These are phyloP conservation scores for Nicotiana sylvestris DNA, from an alignment of 257 asterid species.

Conservation along the genomic window DNA sequence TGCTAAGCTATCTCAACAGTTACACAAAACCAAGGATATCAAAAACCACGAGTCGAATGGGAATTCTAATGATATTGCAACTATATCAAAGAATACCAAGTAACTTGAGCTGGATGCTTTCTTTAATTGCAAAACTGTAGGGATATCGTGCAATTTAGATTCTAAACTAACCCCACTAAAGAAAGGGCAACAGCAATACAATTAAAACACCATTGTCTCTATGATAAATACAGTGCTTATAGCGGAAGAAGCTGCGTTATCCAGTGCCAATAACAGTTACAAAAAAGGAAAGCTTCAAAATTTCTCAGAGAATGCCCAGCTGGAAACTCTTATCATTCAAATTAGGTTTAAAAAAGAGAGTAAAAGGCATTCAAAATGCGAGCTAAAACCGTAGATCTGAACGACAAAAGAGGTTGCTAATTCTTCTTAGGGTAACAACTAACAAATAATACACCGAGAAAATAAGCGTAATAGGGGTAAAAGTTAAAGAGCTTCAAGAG, in stretches of 20 bases:
- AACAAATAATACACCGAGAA: not conserved
- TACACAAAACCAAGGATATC: not conserved
- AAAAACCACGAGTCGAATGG: not conserved
- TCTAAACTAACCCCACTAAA: not conserved
- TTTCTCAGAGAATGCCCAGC: not conserved
- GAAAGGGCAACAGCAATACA: not conserved
- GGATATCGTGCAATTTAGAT: not conserved
- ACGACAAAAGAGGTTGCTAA: not conserved
- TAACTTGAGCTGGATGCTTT: not conserved
- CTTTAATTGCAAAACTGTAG: not conserved
- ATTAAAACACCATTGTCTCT: not conserved
- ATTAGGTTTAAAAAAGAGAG: not conserved
- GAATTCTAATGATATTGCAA: not conserved
- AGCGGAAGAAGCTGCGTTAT: not conserved
- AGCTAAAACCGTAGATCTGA: not conserved
- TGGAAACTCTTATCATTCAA: not conserved
- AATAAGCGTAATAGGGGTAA: not conserved
- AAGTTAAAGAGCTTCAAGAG: not conserved
- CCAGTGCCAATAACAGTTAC: not conserved
- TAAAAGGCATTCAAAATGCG: not conserved
- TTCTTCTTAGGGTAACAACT: not conserved
- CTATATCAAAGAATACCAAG: not conserved
- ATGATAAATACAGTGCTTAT: not conserved
- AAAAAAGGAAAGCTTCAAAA: not conserved
- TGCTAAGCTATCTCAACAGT: not conserved